These are phyloP conservation scores for Avena sativa DNA, from an alignment of 176 grass and related monocot genomes.

Conservation along the genomic window DNA sequence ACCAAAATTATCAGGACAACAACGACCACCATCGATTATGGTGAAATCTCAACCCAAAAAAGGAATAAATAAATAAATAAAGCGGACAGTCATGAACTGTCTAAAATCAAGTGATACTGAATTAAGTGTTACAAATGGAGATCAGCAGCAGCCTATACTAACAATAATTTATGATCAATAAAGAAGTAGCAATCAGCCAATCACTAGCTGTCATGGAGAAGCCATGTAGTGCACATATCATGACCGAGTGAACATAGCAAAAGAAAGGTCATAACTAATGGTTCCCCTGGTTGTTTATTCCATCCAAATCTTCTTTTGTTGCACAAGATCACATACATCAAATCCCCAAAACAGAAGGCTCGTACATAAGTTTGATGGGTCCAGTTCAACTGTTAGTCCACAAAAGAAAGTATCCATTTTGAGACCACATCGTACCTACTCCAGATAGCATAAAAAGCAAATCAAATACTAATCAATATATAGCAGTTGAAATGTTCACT, in stretches of 20 bases:
- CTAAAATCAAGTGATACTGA: not conserved
- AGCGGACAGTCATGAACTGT: not conserved
- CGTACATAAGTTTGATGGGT: conserved; percentile 37
- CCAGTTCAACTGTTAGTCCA: conserved; percentile 42
- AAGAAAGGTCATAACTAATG: conserved; percentile 13
- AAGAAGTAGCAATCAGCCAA: conserved; percentile 19
- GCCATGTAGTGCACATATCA: conserved; percentile 26
- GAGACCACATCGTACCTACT: conserved; percentile 49
- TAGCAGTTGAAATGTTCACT: conserved; percentile 5
- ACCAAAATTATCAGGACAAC: too few species aligned
- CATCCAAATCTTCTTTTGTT: conserved; percentile 12
- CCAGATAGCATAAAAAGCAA: conserved; percentile 47
- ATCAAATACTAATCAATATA: conserved; percentile 33
- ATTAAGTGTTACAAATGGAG: not conserved
- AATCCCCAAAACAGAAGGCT: conserved; percentile 31
- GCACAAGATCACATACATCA: conserved; percentile 36
- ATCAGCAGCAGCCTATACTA: conserved; percentile 6
- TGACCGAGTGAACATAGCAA: not conserved
- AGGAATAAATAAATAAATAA: not conserved
- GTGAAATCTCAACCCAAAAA: not conserved
- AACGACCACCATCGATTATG: not conserved
- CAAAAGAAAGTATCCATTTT: conserved; percentile 45
- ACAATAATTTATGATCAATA: not conserved
- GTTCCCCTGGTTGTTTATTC: conserved; percentile 13
- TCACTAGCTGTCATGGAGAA: conserved; percentile 1